Base-by-base conservation (phyloP, 108 stramenopile species). In the Conticribra guillardii region DNA sequence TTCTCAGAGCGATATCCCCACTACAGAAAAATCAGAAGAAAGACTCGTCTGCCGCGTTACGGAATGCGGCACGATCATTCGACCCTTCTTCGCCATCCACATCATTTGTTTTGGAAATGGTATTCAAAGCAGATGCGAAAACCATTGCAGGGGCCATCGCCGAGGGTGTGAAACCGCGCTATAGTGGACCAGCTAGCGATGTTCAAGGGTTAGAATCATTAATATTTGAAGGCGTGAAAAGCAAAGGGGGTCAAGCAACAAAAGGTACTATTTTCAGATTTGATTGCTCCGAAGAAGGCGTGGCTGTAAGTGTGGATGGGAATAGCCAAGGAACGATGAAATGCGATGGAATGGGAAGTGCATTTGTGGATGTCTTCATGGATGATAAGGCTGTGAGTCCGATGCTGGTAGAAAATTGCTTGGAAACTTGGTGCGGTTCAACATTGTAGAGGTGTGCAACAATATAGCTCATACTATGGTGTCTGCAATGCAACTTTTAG, bases 371-470 rank as follows among this genome's bases (percentile, higher is more conserved):
- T 51, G 63, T 71, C 21, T 76, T 71, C 46, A 62, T 64, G 62
- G 76, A 76, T 65, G 76, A 76, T 31, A 71, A 76, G 44, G 60
- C 75, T 31, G 69, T 76, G 5, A 64, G 70, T 30, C 76, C 76
- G 7, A 41, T 33, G 54, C 55, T 76, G 53, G 54, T 64, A 15
- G 62, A 76, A 17, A 76, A 59, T 23, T 76, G 76, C 18, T 30
- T 76, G 46, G 76, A 64, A 18, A 71, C 69, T 4, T 76, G 76
- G 70, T 71, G 69, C 41, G 61, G 62, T 17, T n/a, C n/a, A n/a
- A n/a, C n/a, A n/a, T n/a, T n/a, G n/a, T n/a, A n/a, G n/a, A n/a
- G n/a, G n/a, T n/a, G n/a, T n/a, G n/a, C n/a, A n/a, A n/a, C n/a
- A n/a, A n/a, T n/a, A n/a, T n/a, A n/a, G n/a, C n/a, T n/a, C n/a